Evolutionary conservation across 2,329 filamentous ascomycete species (phyloP), one percentile per base, ranked within the genome.

Genomic region (Scedosporium boydii): DNA sequence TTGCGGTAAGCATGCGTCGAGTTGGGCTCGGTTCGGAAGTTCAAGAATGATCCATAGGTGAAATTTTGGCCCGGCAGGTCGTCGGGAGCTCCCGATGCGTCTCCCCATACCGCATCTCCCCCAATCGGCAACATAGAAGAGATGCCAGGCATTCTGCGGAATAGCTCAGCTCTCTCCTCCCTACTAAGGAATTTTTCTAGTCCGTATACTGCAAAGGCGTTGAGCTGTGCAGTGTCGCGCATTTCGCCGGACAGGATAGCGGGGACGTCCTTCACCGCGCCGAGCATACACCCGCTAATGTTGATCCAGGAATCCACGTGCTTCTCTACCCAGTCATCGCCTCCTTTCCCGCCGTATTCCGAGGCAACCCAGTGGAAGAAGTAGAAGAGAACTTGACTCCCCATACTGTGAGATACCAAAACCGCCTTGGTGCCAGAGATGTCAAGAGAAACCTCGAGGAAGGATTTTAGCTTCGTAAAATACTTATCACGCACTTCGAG

Each of bases 291-390:
- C 5, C 95, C 95, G 67, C 90, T 95, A 69, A 99, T 92, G 73
- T 99, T 99, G 78, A 99, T 96, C 93, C 96, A 99, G 2, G 91
- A 89, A 67, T 96, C 95, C 60, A 99, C 81, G 70, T 97, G 84
- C 18, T 82, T 83, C 64, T 99, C 93, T 0, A 99, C 93, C 95
- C 95, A 99, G 61, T 86, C 83, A 44, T 87, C 81, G 1, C 95
- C 93, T 1, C 92, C 93, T 21, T 86, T 85, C 4, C 95, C 95
- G 4, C 90, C 90, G 61, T 87, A 80, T 2, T 88, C 83, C 61
- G 85, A 85, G 16, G 96, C 90, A 1, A 96, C 95, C 87, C 87
- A 89, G 67, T 87, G 86, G 64, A 93, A 84, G 68, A 87, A 89
- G 73, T 89, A 96, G 74, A 96, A 93, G 4, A 96, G 78, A 0